These are phyloP conservation scores for Viola pubescens DNA, from an alignment of 441 rosid species.

Conservation along the genomic window DNA sequence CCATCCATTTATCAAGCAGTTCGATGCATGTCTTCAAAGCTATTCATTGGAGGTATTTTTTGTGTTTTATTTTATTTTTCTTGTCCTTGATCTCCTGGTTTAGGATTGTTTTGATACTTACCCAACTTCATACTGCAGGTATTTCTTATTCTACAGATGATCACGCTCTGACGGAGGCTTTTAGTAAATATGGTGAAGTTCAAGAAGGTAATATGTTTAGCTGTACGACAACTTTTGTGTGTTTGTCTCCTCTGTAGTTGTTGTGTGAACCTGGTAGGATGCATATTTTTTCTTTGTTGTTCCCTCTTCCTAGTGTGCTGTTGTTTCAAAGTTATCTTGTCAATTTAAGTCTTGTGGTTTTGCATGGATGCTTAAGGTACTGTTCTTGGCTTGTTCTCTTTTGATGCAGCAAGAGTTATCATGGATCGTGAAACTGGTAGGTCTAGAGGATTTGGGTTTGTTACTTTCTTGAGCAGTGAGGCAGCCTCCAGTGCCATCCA, in stretches of 20 bases:
- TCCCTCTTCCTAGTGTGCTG: neutral
- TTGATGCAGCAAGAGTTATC: conserved; percentile 61
- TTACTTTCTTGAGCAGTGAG: conserved; percentile 56
- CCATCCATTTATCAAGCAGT: conserved; percentile 65
- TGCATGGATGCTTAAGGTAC: too few species aligned
- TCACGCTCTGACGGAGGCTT: conserved; percentile 51
- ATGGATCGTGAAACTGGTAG: conserved; percentile 84
- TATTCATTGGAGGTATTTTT: conserved; percentile 73
- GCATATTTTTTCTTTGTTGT: neutral
- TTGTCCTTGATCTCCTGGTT: neutral
- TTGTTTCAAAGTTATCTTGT: neutral
- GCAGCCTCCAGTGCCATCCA: conserved; percentile 84
- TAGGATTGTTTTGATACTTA: conserved; percentile 7
- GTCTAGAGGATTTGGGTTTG: conserved; percentile 92
- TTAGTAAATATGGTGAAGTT: conserved; percentile 73
- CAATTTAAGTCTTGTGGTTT: neutral
- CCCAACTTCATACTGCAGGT: conserved; percentile 35
- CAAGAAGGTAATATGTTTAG: conserved; percentile 41
- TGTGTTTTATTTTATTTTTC: neutral
- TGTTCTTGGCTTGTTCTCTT: neutral
- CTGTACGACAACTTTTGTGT: neutral
- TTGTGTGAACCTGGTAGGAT: neutral
- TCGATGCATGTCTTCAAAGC: conserved; percentile 75
- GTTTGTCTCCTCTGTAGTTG: neutral
- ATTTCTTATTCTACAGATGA: conserved; percentile 67